Conservation (phyloP, 805 yeast species). For the Kodamaea hsintzibuensis region DNA sequence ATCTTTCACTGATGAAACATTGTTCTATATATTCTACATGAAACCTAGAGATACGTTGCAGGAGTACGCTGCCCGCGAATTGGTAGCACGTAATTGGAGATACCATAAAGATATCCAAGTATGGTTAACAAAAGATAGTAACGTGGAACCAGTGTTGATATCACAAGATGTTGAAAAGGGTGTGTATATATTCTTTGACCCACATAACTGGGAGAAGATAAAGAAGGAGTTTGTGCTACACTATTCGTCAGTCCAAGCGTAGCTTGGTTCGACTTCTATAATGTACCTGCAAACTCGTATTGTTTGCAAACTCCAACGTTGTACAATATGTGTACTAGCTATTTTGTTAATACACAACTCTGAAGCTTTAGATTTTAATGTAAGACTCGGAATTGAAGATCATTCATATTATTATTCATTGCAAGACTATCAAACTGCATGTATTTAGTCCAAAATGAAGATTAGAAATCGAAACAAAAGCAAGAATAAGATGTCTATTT, state of each 20-base stretch:
- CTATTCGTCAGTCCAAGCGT: slow-evolving; percentile 40
- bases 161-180: slow-evolving; percentile 89
- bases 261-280: background rate
- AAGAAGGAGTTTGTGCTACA: slow-evolving; percentile 64
- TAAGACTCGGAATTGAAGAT: no score
- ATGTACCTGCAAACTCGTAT: background rate
- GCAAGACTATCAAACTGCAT: no score
- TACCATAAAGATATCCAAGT: slow-evolving; percentile 94
- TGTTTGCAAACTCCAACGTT: background rate
- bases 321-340: background rate
- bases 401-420: no score
- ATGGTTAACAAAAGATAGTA: slow-evolving; percentile 94
- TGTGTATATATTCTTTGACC: slow-evolving; percentile 91
- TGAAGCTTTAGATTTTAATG: background rate
- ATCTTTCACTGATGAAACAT: slow-evolving; percentile 82
- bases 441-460: no score
- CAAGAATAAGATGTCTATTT: no score
- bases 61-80: slow-evolving; percentile 89
- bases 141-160: slow-evolving; percentile 78
- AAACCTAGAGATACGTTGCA: slow-evolving; percentile 92
- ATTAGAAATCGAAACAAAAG: no score
- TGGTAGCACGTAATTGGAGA: slow-evolving; percentile 93
- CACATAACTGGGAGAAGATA: slow-evolving; percentile 93
- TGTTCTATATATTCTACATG: slow-evolving; percentile 90
- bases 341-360: background rate